A percentile compares a stretch with the other conserved stretches of the same genome.
These are phyloP conservation scores for Ascobolus immersus DNA, from an alignment of 495 filamentous ascomycete genomes.

Conservation along the genomic window DNA sequence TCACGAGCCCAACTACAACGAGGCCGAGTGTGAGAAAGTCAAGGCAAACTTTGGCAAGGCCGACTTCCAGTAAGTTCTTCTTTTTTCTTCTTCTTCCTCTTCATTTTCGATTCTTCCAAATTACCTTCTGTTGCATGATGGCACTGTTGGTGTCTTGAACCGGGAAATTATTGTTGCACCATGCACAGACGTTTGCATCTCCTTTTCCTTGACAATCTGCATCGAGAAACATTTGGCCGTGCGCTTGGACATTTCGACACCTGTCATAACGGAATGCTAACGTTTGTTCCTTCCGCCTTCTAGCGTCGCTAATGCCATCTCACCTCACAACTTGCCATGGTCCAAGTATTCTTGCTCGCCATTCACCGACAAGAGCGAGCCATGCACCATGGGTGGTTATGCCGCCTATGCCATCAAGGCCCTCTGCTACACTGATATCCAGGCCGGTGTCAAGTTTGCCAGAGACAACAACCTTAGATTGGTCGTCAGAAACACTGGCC, in stretches of 20 bases:
- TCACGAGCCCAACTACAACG: constrained; percentile 18
- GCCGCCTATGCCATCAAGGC: constrained; percentile 20
- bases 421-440: constrained; percentile 11
- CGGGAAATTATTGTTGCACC: too few species aligned
- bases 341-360: constrained; percentile 6
- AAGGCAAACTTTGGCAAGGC: constrained; percentile 11
- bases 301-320: constrained; percentile 24
- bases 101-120: constrained; percentile 14
- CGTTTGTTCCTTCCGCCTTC: too few species aligned
- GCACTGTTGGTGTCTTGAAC: too few species aligned
- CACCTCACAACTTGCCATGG: constrained; percentile 19
- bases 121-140: too few species aligned
- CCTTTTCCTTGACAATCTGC: too few species aligned
- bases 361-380: constrained; percentile 2
- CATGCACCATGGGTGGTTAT: constrained; percentile 32
- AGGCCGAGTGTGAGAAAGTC: constrained; percentile 8
- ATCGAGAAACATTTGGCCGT: too few species aligned
- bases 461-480: constrained; percentile 11
- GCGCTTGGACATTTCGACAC: too few species aligned
- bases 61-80: constrained; percentile 8
- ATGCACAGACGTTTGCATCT: too few species aligned
- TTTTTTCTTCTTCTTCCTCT: constrained; percentile 9
- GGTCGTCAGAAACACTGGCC: constrained; percentile 17
- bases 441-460: constrained; percentile 15
- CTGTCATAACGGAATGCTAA: too few species aligned